Conservation (phyloP, 2,329 filamentous ascomycete species). For the Sarocladium strictum region DNA sequence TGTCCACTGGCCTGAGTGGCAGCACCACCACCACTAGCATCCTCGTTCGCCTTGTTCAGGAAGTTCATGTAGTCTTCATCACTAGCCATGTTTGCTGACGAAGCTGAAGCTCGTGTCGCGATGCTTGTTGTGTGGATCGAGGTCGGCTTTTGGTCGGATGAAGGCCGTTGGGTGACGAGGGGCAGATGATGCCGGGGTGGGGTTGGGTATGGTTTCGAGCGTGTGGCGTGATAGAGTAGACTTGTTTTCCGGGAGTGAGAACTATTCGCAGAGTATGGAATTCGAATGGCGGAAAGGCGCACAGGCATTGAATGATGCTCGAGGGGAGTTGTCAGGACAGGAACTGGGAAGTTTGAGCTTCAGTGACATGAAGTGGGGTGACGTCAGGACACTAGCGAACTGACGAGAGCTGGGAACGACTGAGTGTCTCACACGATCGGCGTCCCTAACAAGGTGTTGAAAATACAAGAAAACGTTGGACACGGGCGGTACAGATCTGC, state of each 20-base stretch:
- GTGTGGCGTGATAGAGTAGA: neutral
- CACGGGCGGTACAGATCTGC: too few relatives aligned
- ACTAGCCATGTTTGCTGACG: constrained; percentile 51
- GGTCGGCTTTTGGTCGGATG: neutral
- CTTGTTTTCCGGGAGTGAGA: neutral
- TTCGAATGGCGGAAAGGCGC: neutral
- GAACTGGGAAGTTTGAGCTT: neutral
- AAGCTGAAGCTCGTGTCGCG: neutral
- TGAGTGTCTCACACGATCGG: neutral
- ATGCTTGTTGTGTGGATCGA: neutral
- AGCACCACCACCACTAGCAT: constrained; percentile 51
- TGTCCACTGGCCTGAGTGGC: constrained; percentile 15
- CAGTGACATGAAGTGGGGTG: constrained; percentile 10
- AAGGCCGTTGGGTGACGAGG: neutral
- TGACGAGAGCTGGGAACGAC: neutral
- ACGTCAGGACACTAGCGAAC: constrained; percentile 10
- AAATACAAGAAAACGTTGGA: neutral
- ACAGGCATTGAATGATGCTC: neutral
- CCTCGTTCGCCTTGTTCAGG: constrained; percentile 78
- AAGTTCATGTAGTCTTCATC: constrained; percentile 83
- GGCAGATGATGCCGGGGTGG: neutral
- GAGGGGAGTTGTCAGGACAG: neutral
- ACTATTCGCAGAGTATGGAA: neutral
- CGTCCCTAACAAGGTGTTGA: neutral
- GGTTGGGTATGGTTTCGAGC: neutral